phyloP scores from a whole-genome alignment of 1,284 basidiomycete genomes.

The Phellinidium pouzarii region DNA sequence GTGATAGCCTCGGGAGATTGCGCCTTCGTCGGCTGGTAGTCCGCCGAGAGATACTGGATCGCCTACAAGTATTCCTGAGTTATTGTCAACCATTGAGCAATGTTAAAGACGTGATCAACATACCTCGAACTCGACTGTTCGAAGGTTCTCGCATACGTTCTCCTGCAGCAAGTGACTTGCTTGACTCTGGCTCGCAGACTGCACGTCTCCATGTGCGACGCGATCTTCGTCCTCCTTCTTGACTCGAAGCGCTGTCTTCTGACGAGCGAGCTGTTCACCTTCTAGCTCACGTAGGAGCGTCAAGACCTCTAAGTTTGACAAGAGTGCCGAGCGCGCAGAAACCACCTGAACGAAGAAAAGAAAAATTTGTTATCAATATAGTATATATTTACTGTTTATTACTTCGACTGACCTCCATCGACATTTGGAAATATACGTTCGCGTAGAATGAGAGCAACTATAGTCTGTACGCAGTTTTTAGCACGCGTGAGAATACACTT shows the following conservation, averaged over 20 bases:
- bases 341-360: conserved; percentile 64
- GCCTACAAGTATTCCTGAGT: conserved; percentile 46
- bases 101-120: conserved; percentile 23
- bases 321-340: conserved; percentile 68
- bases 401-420: conserved; percentile 8
- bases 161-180: conserved; percentile 25
- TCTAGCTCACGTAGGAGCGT: conserved; percentile 73
- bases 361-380: no score
- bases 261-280: conserved; percentile 58
- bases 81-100: conserved; percentile 1
- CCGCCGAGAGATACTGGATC: conserved; percentile 74
- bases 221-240: conserved; percentile 62
- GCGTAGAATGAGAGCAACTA: neutral
- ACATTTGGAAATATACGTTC: conserved; percentile 4
- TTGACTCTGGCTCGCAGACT: conserved; percentile 22
- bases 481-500: neutral
- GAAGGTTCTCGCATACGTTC: conserved; percentile 70
- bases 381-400: neutral
- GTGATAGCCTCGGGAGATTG: conserved; percentile 66
- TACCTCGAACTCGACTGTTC: conserved; percentile 88
- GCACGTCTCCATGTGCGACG: conserved; percentile 26
- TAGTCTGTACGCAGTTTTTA: neutral
- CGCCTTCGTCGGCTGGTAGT: conserved; percentile 58
- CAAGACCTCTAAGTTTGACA: conserved; percentile 86
- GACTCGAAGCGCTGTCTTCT: conserved; percentile 55